phyloP scores from a whole-genome alignment of 2,329 filamentous ascomycete genomes.

The Saccharata proteae region DNA sequence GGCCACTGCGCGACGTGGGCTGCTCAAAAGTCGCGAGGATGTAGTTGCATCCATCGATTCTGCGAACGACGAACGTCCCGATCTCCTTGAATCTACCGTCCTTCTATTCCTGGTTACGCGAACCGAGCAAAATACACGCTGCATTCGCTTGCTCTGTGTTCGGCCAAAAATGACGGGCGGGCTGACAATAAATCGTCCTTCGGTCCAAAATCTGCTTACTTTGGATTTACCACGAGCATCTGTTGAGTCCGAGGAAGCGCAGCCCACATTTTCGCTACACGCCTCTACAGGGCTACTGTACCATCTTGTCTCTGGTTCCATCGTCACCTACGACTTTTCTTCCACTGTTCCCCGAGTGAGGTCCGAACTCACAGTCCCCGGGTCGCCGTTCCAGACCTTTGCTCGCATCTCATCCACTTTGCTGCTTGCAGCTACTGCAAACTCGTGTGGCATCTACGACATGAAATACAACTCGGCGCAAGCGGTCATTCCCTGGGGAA shows the following conservation, averaged over 20 bases:
- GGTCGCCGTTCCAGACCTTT: conserved; percentile 47
- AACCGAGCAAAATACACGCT: conserved; percentile 10
- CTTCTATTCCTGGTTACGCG: conserved; percentile 22
- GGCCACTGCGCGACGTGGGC: conserved; percentile 29
- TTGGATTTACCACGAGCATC: conserved; percentile 17
- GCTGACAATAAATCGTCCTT: conserved; percentile 16
- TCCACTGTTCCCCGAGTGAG: conserved; percentile 49
- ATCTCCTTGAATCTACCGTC: conserved; percentile 22
- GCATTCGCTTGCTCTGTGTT: conserved; percentile 18
- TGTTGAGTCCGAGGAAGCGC: conserved; percentile 7
- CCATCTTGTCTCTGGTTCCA: conserved; percentile 40
- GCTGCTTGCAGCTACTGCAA: conserved; percentile 47
- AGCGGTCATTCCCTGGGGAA: conserved; percentile 25
- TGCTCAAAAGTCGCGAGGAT: conserved; percentile 34
- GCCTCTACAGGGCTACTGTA: conserved; percentile 52
- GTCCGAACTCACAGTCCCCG: conserved; percentile 37
- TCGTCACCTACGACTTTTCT: conserved; percentile 54
- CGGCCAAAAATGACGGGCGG: conserved; percentile 20
- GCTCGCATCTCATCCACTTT: conserved; percentile 55
- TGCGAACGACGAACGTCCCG: conserved; percentile 14
- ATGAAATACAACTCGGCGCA: conserved; percentile 49
- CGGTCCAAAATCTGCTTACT: conserved; percentile 21
- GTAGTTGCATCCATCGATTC: conserved; percentile 26
- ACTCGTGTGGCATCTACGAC: conserved; percentile 48
- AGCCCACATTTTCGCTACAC: conserved; percentile 43